Evolutionary conservation across 192 early-diverging fungal genomes (phyloP), one percentile per base, ranked within the genome.

Genomic region (Coemansia sp.): DNA sequence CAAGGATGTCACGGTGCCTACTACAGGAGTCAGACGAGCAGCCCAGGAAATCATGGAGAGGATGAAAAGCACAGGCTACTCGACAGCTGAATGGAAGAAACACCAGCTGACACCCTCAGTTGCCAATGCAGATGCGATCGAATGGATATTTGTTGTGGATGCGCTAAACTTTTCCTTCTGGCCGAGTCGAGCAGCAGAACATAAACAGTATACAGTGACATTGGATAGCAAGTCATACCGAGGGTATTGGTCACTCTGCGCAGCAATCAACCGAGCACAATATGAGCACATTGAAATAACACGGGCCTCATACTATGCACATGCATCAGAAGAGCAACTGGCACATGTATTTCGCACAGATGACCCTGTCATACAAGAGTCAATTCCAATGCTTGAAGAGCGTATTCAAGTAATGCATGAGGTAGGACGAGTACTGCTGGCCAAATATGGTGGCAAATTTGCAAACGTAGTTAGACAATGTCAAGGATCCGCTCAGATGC

Each of bases 141-240:
- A 92, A 52, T 91, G 88, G 88, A 93, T 94, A 24, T 94, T 94
- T 51, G 58, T 94, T 6, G 84, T 92, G 1, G 93, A 94, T 68
- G 66, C 87, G 16, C 81, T 93, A 22, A 94, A 94, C 70, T 94
- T 93, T 70, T 93, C 90, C 23, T 94, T 94, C 67, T 94, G 91
- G 91, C 85, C 8, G 77, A 87, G 60, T 9, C 58, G 62, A 0
- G 60, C 76, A 7, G 73, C 76, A 2, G 74, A 82, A 12, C 66
- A 74, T 2, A 67, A 84, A 21, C 83, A 84, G 38, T 92, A 86
- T 70, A 74, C 84, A 10, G 87, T 94, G 12, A 58, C 65, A 0
- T 84, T 84, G 32, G 67, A 88, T 31, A 87, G 82, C 18, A 50
- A 54, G 14, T 49, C 67, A 12, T 90, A 92, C 69, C 85, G 82